These are phyloP conservation scores for Wickerhamomyces sydowiorum DNA, from an alignment of 805 yeast species.

Conservation along the genomic window DNA sequence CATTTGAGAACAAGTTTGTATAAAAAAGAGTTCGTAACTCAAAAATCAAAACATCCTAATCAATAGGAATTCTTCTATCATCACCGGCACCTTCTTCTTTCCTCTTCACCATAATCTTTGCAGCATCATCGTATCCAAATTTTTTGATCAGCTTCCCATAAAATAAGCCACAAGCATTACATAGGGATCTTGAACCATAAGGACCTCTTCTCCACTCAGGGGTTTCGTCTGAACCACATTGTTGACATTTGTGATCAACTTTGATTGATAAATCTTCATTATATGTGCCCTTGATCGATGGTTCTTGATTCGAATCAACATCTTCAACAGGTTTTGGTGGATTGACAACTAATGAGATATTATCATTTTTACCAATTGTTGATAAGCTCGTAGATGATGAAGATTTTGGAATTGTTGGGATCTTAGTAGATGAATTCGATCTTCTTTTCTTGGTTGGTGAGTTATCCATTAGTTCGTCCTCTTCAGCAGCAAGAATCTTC, in stretches of 20 bases:
- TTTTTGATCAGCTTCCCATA: constrained; percentile 54
- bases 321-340: constrained; percentile 14
- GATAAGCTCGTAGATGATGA: not conserved
- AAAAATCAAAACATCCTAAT: too few species aligned
- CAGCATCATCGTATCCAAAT: constrained; percentile 31
- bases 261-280: constrained; percentile 14
- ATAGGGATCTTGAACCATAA: constrained; percentile 70
- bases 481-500: not conserved
- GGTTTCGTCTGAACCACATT: constrained; percentile 69
- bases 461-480: not conserved
- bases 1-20: not conserved
- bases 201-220: constrained; percentile 97
- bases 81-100: constrained; percentile 20
- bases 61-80: constrained; percentile 23
- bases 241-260: constrained; percentile 38
- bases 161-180: constrained; percentile 90
- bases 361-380: constrained; percentile 1
- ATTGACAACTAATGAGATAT: constrained; percentile 13
- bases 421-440: not conserved
- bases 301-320: not conserved
- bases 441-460: not conserved
- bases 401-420: not conserved
- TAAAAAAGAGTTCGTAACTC: not conserved
- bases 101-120: constrained; percentile 17
- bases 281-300: constrained; percentile 4